Evolutionary conservation across 148 eudicot species (phyloP).

Genomic region (Silene conica): DNA sequence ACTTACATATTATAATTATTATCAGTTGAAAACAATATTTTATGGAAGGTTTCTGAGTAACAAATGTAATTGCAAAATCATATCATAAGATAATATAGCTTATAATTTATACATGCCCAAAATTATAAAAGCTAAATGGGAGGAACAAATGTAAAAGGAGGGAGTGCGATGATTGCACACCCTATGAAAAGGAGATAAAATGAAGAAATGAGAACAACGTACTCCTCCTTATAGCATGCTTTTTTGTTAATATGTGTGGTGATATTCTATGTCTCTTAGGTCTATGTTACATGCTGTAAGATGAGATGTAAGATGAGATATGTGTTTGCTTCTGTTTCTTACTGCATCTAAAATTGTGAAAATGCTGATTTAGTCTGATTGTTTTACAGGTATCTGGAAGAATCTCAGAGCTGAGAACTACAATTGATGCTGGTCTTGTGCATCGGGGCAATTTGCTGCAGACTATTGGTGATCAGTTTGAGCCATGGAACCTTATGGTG

Average conservation of each 20-base stretch:
- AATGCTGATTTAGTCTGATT: constrained; percentile 7
- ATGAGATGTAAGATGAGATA: background rate
- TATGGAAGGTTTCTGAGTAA: too few species aligned
- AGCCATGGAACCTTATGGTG: constrained; percentile 83
- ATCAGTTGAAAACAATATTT: too few species aligned
- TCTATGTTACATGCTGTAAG: background rate
- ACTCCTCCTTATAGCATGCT: background rate
- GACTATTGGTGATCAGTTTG: constrained; percentile 74
- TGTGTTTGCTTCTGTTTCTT: background rate
- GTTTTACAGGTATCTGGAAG: constrained; percentile 92
- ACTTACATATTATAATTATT: too few species aligned
- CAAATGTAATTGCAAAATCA: too few species aligned
- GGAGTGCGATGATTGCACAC: background rate
- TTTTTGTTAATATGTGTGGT: background rate
- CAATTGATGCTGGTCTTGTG: constrained; percentile 72
- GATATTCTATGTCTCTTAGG: too few species aligned
- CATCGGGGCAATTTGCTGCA: constrained; percentile 70
- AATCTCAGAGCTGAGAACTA: constrained; percentile 73
- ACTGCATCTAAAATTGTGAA: background rate
- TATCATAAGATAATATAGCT: too few species aligned
- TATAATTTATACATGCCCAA: too few species aligned
- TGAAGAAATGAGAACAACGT: background rate
- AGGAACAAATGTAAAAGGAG: too few species aligned
- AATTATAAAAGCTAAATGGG: too few species aligned
- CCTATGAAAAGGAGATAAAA: background rate